Evolutionary conservation across 352 stramenopile species (phyloP).

Genomic region (Globisporangium nodosum): DNA sequence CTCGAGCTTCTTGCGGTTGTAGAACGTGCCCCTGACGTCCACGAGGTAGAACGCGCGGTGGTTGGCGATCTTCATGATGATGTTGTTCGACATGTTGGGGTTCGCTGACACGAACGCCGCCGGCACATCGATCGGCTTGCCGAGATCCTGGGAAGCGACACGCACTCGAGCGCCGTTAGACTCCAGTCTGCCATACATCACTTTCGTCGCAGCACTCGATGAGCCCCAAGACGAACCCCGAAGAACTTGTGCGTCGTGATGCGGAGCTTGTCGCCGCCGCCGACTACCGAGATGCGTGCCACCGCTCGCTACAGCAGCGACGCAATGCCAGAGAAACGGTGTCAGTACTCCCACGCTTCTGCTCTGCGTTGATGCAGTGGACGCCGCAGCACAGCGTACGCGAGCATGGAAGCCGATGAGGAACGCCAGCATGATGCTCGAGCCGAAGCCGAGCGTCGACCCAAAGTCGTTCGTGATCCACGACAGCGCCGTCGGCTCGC

Average conservation of each 20-base stretch:
- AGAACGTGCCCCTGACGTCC: slow-evolving; percentile 74
- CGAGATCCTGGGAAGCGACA: slow-evolving; percentile 36
- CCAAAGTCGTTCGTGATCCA: slow-evolving; percentile 78
- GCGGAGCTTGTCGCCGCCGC: slow-evolving; percentile 70
- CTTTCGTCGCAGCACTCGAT: neutral
- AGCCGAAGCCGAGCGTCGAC: slow-evolving; percentile 75
- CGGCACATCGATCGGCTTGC: slow-evolving; percentile 59
- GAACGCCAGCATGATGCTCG: slow-evolving; percentile 71
- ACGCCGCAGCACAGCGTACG: slow-evolving; percentile 21
- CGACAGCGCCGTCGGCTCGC: slow-evolving; percentile 73
- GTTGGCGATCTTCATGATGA: slow-evolving; percentile 79
- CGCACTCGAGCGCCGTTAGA: neutral
- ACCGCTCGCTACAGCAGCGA: slow-evolving; percentile 47
- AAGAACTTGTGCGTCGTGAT: slow-evolving; percentile 89
- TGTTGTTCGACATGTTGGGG: slow-evolving; percentile 82
- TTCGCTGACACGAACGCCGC: slow-evolving; percentile 65
- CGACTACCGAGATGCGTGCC: slow-evolving; percentile 70
- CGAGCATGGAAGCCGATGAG: slow-evolving; percentile 79
- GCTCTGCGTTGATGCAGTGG: no score
- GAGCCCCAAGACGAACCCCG: slow-evolving; percentile 32
- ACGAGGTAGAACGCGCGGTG: slow-evolving; percentile 76
- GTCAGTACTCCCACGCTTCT: no score
- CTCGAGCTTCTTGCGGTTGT: slow-evolving; percentile 84
- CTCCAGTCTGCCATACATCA: neutral
- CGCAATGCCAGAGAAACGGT: no score